Evolutionary conservation across 2,329 filamentous ascomycete genomes (phyloP), one percentile per base, ranked within the genome.

Genomic region (Cytospora mali): DNA sequence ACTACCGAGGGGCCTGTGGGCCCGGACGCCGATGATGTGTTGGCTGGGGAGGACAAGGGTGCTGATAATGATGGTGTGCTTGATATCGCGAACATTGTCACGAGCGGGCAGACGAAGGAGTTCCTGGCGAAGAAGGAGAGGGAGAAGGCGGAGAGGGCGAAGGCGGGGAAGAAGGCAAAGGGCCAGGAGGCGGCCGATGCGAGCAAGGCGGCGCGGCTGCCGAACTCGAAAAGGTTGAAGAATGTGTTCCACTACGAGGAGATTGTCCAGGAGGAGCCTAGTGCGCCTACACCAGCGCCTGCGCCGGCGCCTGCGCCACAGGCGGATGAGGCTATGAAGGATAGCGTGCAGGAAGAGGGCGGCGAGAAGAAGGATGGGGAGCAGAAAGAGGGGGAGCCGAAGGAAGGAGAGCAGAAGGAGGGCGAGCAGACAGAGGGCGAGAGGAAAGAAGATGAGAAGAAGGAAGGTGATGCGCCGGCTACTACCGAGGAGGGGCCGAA

Each of bases 11-110:
- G 65, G 57, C 66, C 71, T n/a, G 69, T 69, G 0, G 55, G 33
- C 3, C 64, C 51, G 18, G 70, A 63, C 1, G 69, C 66, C 10
- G 69, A 71, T 6, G 79, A 76, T 10, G 76, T 76, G 16, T 9
- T 46, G 42, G 75, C 72, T 33, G 79, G 75, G 9, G 78, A 79
- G 1, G 73, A 74, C n/a, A 79, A 79, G 62, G 73, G 73, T 10
- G 74, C 75, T 4, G 75, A 77, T 2, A 84, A 87, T 1, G 91
- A 94, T 62, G 91, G 91, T 27, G 90, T 93, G 10, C 79, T 95
- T 3, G 90, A 95, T 68, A 90, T 95, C 53, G 92, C 91, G n/a
- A 89, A 84, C 68, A 93, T 95, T 67, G 91, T 95, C 39, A 90
- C 90, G 1, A 90, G 87, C 68, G 91, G 91, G 33, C 90, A 92